Evolutionary conservation across 495 filamentous ascomycete species (phyloP).

Genomic region (Elaphomyces granulatus): DNA sequence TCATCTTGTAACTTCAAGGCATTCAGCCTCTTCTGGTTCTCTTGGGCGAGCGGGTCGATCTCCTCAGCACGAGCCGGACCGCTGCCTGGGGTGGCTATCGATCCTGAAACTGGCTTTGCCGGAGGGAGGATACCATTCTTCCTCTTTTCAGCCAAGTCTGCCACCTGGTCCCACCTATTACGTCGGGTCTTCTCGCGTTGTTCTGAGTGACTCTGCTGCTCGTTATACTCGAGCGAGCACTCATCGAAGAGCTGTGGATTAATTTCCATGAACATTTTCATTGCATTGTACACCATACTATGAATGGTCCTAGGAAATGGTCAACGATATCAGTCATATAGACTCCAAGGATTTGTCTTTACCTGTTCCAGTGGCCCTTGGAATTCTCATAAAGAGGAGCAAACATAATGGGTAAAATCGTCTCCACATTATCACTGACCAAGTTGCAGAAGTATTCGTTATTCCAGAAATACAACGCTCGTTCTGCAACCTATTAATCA

Average conservation of each 20-base stretch:
- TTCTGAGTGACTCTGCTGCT: slow-evolving; percentile 79
- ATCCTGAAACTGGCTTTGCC: slow-evolving; percentile 20
- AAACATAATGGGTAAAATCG: slow-evolving; percentile 99
- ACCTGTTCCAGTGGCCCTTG: slow-evolving; percentile 99
- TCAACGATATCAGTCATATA: slow-evolving; percentile 3
- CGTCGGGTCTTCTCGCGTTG: slow-evolving; percentile 61
- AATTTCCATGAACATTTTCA: slow-evolving; percentile 99
- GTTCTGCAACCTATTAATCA: slow-evolving; percentile 64
- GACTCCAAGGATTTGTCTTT: slow-evolving; percentile 14
- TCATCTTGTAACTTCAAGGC: slow-evolving; percentile 75
- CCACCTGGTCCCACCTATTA: slow-evolving; percentile 73
- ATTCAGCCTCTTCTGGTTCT: slow-evolving; percentile 72
- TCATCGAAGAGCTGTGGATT: slow-evolving; percentile 98
- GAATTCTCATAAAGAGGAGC: slow-evolving; percentile 97
- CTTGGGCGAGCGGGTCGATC: slow-evolving; percentile 58
- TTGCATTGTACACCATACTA: slow-evolving; percentile 99
- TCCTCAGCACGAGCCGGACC: slow-evolving; percentile 50
- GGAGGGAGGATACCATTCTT: slow-evolving; percentile 36
- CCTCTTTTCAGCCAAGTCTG: slow-evolving; percentile 57
- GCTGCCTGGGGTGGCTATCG: slow-evolving; percentile 20
- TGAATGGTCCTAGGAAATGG: slow-evolving; percentile 68
- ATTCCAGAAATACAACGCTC: slow-evolving; percentile 99
- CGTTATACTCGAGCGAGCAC: slow-evolving; percentile 96
- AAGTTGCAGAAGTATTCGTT: slow-evolving; percentile 99
- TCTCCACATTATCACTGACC: slow-evolving; percentile 96